Conservation (phyloP, 495 filamentous ascomycete species). For the Tuber magnatum region DNA sequence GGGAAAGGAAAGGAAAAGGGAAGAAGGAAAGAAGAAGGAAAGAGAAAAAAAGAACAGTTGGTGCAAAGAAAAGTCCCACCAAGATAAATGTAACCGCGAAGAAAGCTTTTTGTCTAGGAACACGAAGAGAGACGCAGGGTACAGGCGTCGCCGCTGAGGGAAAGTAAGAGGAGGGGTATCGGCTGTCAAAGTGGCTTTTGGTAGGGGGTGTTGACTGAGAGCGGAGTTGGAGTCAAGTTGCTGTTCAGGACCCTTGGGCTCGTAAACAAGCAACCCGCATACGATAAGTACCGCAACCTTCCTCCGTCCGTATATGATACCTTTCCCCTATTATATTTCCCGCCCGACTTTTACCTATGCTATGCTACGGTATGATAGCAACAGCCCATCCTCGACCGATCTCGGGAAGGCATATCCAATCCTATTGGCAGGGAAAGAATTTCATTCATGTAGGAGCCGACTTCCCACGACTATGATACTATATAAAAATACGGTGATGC, state of each 20-base stretch:
- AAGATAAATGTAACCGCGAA: constrained; percentile 4
- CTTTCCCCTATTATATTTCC: not conserved
- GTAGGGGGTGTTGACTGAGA: constrained; percentile 6
- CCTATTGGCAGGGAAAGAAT: not conserved
- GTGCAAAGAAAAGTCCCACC: not conserved
- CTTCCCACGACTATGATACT: not conserved
- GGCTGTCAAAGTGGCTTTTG: not conserved
- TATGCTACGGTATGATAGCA: not conserved
- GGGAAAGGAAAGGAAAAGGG: not conserved
- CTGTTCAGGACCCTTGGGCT: not conserved
- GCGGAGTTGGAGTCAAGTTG: constrained; percentile 1
- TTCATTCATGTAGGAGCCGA: not conserved
- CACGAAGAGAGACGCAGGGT: constrained; percentile 3
- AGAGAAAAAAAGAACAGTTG: not conserved
- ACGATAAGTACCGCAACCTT: not conserved
- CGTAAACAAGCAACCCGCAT: not conserved
- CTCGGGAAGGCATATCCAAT: not conserved
- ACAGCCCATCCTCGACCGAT: not conserved
- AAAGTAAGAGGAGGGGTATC: not conserved
- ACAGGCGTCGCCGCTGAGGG: not conserved
- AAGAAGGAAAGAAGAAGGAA: too few species aligned
- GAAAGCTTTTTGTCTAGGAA: not conserved
- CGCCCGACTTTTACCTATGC: not conserved
- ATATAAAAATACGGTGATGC: not conserved
- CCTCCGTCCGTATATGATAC: not conserved